phyloP scores from a whole-genome alignment of 140 eudicot species.

The Eryngium alpinum region DNA sequence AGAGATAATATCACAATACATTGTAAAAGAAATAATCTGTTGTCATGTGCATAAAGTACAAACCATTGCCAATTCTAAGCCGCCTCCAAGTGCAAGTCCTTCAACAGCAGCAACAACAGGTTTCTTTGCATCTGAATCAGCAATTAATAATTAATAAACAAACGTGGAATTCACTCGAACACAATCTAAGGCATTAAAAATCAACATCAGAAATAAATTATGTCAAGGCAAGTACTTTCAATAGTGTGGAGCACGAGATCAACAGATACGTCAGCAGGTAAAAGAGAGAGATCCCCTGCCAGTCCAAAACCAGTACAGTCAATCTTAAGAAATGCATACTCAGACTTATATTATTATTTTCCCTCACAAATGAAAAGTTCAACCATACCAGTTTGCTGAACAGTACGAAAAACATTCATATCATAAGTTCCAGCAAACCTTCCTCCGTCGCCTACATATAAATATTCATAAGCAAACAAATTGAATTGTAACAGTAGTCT shows the following conservation, averaged over 20 bases:
- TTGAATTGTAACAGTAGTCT: not conserved
- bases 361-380: not conserved
- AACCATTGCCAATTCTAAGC: constrained; percentile 90
- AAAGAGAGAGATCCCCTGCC: constrained; percentile 62
- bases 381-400: constrained; percentile 65
- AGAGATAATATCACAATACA: not conserved
- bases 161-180: too few species aligned
- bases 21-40: not conserved
- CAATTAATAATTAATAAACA: not conserved
- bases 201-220: constrained; percentile 1
- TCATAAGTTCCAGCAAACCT: constrained; percentile 91
- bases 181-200: not conserved
- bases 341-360: not conserved
- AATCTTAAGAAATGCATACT: not conserved
- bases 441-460: constrained; percentile 55
- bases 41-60: constrained; percentile 20
- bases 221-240: constrained; percentile 47
- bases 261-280: constrained; percentile 81
- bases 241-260: constrained; percentile 53
- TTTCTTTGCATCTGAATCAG: constrained; percentile 57
- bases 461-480: not conserved
- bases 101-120: constrained; percentile 91
- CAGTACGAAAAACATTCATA: constrained; percentile 69
- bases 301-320: constrained; percentile 11
- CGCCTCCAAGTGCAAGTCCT: constrained; percentile 99